Percentiles rank a stretch among this genome's conserved stretches.
These are phyloP conservation scores for Xylaria sp. DNA, from an alignment of 495 filamentous ascomycete genomes.

Conservation along the genomic window DNA sequence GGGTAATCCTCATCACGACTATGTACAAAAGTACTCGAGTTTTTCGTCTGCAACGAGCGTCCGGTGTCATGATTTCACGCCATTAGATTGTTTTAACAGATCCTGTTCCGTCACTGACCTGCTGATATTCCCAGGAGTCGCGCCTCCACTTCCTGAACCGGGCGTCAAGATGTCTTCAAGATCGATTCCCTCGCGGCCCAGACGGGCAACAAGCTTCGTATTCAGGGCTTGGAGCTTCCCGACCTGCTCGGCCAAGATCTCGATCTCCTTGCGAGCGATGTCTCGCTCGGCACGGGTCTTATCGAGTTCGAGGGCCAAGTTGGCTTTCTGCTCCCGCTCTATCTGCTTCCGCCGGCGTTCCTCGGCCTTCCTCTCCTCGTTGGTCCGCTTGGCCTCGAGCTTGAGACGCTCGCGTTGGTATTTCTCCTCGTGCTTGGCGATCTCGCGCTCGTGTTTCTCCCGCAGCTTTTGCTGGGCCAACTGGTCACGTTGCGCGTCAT, in stretches of 20 bases:
- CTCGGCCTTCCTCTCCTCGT: constrained; percentile 66
- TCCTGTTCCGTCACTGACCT: constrained; percentile 9
- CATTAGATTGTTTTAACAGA: background rate
- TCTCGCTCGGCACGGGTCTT: constrained; percentile 62
- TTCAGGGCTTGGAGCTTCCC: constrained; percentile 73
- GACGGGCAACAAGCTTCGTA: constrained; percentile 57
- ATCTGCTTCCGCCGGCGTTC: constrained; percentile 60
- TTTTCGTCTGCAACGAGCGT: background rate
- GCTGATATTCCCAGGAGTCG: background rate
- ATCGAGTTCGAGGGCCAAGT: constrained; percentile 56
- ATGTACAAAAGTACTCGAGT: background rate
- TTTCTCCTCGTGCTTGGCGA: constrained; percentile 68
- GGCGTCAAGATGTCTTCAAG: constrained; percentile 5
- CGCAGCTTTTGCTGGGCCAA: constrained; percentile 57
- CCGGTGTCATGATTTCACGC: background rate
- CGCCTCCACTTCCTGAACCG: background rate
- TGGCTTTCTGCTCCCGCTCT: constrained; percentile 62
- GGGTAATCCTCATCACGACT: background rate
- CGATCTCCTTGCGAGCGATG: constrained; percentile 63
- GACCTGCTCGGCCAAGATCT: constrained; percentile 68
- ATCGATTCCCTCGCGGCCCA: constrained; percentile 53
- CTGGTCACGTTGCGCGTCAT: constrained; percentile 54
- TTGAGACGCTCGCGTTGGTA: constrained; percentile 67
- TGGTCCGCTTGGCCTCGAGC: constrained; percentile 66
- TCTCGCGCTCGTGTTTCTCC: constrained; percentile 66